phyloP scores from a whole-genome alignment of 352 stramenopile species.

The Thraustochytrium sp. region DNA sequence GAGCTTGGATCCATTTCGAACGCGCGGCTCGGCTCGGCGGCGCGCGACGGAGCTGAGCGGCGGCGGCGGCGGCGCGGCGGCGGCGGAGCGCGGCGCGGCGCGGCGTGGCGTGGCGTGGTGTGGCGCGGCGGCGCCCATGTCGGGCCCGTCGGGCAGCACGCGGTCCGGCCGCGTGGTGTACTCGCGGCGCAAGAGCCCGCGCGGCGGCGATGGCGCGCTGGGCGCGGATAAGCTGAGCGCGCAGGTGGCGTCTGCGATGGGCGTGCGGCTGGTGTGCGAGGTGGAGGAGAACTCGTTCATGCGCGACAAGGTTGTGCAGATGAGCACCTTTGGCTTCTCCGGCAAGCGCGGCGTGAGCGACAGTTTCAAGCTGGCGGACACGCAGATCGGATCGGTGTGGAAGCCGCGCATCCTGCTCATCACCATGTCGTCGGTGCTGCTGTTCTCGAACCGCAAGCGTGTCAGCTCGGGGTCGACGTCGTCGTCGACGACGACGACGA shows the following conservation, averaged over 20 bases:
- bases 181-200: neutral
- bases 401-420: conserved; percentile 38
- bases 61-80: no score
- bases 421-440: conserved; percentile 35
- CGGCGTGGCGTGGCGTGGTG: neutral
- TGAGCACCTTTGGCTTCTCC: conserved; percentile 18
- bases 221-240: neutral
- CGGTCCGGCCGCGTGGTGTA: neutral
- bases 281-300: conserved; percentile 41
- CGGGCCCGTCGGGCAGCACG: no score
- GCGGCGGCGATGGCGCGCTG: neutral
- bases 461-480: neutral
- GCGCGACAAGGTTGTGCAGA: conserved; percentile 26
- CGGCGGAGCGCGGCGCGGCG: no score
- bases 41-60: no score
- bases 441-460: conserved; percentile 2
- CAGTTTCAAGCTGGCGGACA: conserved; percentile 21
- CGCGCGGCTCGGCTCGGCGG: no score
- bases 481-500: neutral
- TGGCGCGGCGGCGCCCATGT: neutral
- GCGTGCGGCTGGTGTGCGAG: conserved; percentile 7
- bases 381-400: conserved; percentile 19
- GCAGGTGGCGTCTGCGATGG: neutral
- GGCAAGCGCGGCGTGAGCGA: conserved; percentile 17
- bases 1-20: no score